These are phyloP conservation scores for Ganoderma lucidum DNA, from an alignment of 1,284 basidiomycete species.

Conservation along the genomic window DNA sequence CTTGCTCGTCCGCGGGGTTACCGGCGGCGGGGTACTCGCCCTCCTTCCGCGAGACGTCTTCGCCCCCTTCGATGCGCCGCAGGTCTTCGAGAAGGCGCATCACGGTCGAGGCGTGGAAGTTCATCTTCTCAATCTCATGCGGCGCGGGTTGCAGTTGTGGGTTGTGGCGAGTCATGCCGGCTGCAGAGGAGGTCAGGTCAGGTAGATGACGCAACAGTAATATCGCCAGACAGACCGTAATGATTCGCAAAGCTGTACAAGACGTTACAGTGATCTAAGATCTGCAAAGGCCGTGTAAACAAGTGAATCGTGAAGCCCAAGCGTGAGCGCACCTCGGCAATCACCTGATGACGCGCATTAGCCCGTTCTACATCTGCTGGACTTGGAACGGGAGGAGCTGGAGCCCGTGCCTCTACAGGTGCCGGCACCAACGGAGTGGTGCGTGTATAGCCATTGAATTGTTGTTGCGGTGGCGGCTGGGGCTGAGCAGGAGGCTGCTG, in stretches of 20 bases:
- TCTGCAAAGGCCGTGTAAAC: conserved; percentile 47
- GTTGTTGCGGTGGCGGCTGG: conserved; percentile 33
- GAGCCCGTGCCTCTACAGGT: conserved; percentile 42
- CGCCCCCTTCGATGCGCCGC: conserved; percentile 46
- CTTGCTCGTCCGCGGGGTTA: conserved; percentile 42
- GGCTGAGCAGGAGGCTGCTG: conserved; percentile 39
- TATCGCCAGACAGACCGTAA: conserved; percentile 54
- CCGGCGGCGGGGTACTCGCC: conserved; percentile 22
- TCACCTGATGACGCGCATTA: conserved; percentile 33
- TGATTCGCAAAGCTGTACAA: conserved; percentile 70
- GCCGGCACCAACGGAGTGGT: conserved; percentile 46
- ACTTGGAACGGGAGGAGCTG: conserved; percentile 18
- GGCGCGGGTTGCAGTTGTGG: conserved; percentile 59
- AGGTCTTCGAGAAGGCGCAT: conserved; percentile 72
- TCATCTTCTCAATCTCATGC: conserved; percentile 72
- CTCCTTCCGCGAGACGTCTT: conserved; percentile 43
- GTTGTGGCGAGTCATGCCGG: conserved; percentile 52
- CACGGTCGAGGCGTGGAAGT: conserved; percentile 64
- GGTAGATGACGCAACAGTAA: neutral
- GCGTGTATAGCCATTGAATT: conserved; percentile 36
- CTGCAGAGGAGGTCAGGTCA: conserved; percentile 38
- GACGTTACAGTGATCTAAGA: conserved; percentile 64
- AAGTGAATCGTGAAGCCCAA: conserved; percentile 17
- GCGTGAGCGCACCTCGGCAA: conserved; percentile 32
- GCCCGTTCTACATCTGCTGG: conserved; percentile 33